phyloP scores from a whole-genome alignment of 148 eudicot species.

The Rhododendron ovatum region DNA sequence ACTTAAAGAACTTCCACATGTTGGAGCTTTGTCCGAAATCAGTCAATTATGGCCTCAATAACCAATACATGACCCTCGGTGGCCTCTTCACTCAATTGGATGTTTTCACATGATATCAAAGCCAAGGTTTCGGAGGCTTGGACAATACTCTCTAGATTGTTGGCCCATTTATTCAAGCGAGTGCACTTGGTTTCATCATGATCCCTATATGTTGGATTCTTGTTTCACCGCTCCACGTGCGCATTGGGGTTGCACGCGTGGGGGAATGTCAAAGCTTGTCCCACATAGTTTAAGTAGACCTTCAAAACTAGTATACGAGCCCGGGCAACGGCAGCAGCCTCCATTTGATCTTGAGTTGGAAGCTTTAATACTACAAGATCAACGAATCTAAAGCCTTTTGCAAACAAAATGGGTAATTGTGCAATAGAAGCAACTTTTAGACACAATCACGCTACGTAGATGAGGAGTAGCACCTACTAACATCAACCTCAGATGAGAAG shows the following conservation, averaged over 20 bases:
- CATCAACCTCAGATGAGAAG: background rate
- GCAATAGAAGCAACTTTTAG: background rate
- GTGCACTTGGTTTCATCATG: background rate
- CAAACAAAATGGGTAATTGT: background rate
- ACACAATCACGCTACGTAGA: background rate
- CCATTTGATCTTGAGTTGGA: background rate
- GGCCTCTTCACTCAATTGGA: background rate
- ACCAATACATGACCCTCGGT: background rate
- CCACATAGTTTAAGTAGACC: background rate
- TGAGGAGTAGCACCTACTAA: background rate
- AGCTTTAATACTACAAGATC: background rate
- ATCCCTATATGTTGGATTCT: background rate
- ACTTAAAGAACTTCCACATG: too few relatives aligned
- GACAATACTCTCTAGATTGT: background rate
- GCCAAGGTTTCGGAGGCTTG: too few relatives aligned
- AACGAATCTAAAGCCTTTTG: background rate
- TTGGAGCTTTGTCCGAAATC: background rate
- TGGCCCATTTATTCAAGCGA: background rate
- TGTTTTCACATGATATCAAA: too few relatives aligned
- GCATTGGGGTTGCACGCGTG: background rate
- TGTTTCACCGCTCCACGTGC: background rate
- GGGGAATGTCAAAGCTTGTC: background rate
- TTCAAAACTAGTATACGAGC: background rate
- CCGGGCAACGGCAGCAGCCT: background rate
- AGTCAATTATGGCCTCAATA: background rate